Evolutionary conservation across 2,329 filamentous ascomycete species (phyloP).

Genomic region (Trichophyton benhamiae): DNA sequence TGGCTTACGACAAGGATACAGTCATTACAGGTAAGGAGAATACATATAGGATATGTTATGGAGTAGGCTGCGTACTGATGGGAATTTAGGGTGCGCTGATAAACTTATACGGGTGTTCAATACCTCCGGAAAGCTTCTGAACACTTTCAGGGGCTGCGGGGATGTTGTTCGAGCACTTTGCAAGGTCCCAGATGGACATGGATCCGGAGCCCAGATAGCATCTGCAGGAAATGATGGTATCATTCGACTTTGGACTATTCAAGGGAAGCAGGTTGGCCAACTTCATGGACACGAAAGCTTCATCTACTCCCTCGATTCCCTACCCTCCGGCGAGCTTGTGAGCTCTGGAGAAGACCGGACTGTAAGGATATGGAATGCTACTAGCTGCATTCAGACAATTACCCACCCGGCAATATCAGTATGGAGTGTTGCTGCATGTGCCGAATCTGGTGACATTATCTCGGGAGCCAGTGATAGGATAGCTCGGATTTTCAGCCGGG

Average conservation of each 20-base stretch:
- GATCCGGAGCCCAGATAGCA: constrained; percentile 80
- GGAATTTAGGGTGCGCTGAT: constrained; percentile 60
- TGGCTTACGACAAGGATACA: constrained; percentile 66
- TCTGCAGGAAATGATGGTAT: constrained; percentile 88
- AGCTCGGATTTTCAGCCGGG: constrained; percentile 71
- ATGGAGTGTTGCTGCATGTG: constrained; percentile 77
- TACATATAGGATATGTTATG: background rate
- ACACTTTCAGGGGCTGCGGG: constrained; percentile 55
- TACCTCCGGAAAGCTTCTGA: constrained; percentile 49
- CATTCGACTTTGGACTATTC: constrained; percentile 74
- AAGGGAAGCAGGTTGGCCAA: constrained; percentile 62
- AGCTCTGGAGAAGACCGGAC: constrained; percentile 94
- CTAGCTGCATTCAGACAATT: constrained; percentile 81
- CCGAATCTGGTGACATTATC: constrained; percentile 80
- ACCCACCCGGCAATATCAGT: constrained; percentile 95
- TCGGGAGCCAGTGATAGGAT: constrained; percentile 82
- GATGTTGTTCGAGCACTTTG: constrained; percentile 85
- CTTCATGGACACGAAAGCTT: constrained; percentile 86
- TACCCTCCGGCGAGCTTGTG: constrained; percentile 76
- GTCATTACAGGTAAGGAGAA: constrained; percentile 54
- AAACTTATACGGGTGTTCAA: constrained; percentile 77
- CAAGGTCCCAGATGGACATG: constrained; percentile 60
- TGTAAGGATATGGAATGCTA: constrained; percentile 72
- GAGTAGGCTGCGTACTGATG: background rate
- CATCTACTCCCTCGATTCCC: constrained; percentile 69